Evolutionary conservation across 73 alveolate genomes (phyloP).

Genomic region (Effrenium voratum): DNA sequence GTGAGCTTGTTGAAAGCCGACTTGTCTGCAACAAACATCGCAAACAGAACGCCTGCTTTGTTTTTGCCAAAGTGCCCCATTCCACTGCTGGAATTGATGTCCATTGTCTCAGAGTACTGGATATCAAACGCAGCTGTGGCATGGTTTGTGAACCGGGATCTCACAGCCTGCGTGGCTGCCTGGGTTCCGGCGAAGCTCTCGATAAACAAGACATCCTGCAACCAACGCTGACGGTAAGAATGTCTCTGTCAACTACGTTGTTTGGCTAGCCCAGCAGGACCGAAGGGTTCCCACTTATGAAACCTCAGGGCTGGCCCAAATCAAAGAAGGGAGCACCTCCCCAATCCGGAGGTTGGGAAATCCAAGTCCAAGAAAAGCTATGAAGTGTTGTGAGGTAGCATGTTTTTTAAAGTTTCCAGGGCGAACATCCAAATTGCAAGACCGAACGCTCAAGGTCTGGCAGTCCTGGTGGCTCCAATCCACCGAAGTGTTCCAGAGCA

Average conservation of each 20-base stretch:
- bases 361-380: no score
- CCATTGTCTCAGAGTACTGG: conserved; percentile 14
- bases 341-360: no score
- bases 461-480: background rate
- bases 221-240: no score
- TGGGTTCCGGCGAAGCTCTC: conserved; percentile 33
- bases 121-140: conserved; percentile 31
- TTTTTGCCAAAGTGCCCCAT: conserved; percentile 21
- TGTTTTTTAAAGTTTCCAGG: no score
- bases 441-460: no score
- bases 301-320: no score
- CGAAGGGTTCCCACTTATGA: no score
- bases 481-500: conserved; percentile 20
- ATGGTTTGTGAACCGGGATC: background rate
- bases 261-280: no score
- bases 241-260: no score
- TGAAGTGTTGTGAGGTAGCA: no score
- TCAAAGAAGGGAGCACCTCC: no score
- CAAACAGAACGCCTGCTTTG: background rate
- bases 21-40: background rate
- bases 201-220: background rate
- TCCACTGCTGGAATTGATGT: conserved; percentile 17
- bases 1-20: background rate
- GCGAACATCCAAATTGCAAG: no score
- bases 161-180: conserved; percentile 19